Evolutionary conservation across 2,329 filamentous ascomycete genomes (phyloP).

Genomic region (Aspergillus proliferans): DNA sequence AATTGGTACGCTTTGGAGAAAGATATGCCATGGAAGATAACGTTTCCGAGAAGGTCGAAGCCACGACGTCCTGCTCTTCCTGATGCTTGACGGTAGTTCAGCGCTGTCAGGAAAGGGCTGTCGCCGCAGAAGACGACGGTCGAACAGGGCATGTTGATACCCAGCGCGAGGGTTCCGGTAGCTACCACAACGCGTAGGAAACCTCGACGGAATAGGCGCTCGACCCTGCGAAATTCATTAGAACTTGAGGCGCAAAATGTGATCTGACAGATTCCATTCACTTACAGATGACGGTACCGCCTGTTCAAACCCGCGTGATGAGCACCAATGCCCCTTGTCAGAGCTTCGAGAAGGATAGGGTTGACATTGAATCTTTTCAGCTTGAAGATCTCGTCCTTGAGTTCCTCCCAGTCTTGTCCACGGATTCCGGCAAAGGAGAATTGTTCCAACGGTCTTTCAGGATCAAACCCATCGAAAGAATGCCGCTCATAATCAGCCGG

Average conservation of each 20-base stretch:
- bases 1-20: slow-evolving; percentile 59
- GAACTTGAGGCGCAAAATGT: not conserved
- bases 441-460: slow-evolving; percentile 49
- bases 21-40: slow-evolving; percentile 66
- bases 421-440: slow-evolving; percentile 50
- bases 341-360: slow-evolving; percentile 48
- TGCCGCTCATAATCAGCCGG: slow-evolving; percentile 39
- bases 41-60: slow-evolving; percentile 74
- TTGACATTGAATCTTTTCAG: not conserved
- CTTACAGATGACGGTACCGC: slow-evolving; percentile 60
- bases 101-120: slow-evolving; percentile 63
- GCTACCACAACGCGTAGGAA: slow-evolving; percentile 66
- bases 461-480: slow-evolving; percentile 61
- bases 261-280: slow-evolving; percentile 18
- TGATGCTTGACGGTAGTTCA: slow-evolving; percentile 71
- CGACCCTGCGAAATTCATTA: slow-evolving; percentile 41
- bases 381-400: not conserved
- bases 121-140: slow-evolving; percentile 73
- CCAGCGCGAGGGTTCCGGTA: slow-evolving; percentile 68
- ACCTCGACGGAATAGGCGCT: slow-evolving; percentile 49
- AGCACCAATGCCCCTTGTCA: slow-evolving; percentile 64
- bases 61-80: slow-evolving; percentile 74
- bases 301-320: slow-evolving; percentile 78
- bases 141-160: slow-evolving; percentile 80
- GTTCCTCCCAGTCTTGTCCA: not conserved